Evolutionary conservation across 2,329 filamentous ascomycete genomes (phyloP).

Genomic region (Pseudovirgaria hyperparasitica): DNA sequence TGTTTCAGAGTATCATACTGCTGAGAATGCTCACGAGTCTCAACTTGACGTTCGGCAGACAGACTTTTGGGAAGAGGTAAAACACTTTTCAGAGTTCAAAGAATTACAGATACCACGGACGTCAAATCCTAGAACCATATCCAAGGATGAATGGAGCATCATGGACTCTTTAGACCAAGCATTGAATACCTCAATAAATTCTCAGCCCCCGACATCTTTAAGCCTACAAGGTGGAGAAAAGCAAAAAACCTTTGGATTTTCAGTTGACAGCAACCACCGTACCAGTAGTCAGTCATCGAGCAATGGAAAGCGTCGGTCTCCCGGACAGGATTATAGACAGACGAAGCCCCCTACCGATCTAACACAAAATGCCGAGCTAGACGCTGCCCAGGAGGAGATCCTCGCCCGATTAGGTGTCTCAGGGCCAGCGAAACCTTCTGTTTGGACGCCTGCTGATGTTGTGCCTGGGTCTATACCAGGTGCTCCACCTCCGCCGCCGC

Average conservation of each 20-base stretch:
- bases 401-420: slow-evolving; percentile 24
- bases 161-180: slow-evolving; percentile 29
- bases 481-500: slow-evolving; percentile 1
- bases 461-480: neutral
- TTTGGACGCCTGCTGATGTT: neutral
- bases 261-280: too few relatives aligned
- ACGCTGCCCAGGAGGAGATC: slow-evolving; percentile 24
- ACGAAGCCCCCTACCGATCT: slow-evolving; percentile 6
- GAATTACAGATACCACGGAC: slow-evolving; percentile 25
- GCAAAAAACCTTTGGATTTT: too few relatives aligned
- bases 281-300: too few relatives aligned
- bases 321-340: too few relatives aligned
- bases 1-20: slow-evolving; percentile 37
- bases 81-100: slow-evolving; percentile 37
- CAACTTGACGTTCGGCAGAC: slow-evolving; percentile 36
- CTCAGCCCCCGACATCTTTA: slow-evolving; percentile 5
- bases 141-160: slow-evolving; percentile 22
- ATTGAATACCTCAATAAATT: slow-evolving; percentile 12
- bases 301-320: too few relatives aligned
- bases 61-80: slow-evolving; percentile 36
- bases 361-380: too few relatives aligned
- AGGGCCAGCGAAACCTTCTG: slow-evolving; percentile 22
- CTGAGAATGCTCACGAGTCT: slow-evolving; percentile 30
- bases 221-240: too few relatives aligned
- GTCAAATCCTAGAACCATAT: slow-evolving; percentile 15